Evolutionary conservation across 169 alveolate species (phyloP).

Genomic region (Neospora caninum): DNA sequence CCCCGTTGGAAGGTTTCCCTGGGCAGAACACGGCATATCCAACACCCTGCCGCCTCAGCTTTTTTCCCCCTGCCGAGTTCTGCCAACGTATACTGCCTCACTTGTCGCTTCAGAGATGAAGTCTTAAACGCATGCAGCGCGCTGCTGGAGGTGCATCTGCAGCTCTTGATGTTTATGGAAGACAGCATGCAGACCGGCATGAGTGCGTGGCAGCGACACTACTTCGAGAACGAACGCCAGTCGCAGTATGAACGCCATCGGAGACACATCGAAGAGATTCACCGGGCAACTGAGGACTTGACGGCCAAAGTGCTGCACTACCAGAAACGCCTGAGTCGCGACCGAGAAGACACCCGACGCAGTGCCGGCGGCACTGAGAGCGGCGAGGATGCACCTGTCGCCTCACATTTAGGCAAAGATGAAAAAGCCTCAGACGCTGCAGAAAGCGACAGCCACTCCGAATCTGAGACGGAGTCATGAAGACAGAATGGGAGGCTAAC

Average conservation of each 20-base stretch:
- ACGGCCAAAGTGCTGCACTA: not conserved
- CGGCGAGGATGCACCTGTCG: not conserved
- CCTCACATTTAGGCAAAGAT: not conserved
- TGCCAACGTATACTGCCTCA: no score
- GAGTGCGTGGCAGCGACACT: not conserved
- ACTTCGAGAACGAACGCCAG: not conserved
- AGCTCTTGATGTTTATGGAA: not conserved
- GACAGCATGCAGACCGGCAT: conserved; percentile 20
- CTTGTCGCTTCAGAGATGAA: no score
- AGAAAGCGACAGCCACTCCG: not conserved
- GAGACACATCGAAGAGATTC: not conserved
- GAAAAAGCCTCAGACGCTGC: not conserved
- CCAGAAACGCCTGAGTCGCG: not conserved
- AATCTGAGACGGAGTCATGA: no score
- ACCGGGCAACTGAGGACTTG: not conserved
- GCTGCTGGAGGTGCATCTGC: not conserved
- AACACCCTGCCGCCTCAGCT: no score
- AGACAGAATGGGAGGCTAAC: no score
- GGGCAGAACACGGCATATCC: no score
- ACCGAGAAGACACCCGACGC: not conserved
- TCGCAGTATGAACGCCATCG: conserved; percentile 13
- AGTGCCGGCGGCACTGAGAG: not conserved
- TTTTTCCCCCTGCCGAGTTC: no score
- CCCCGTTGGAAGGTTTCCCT: no score
- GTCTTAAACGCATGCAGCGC: not conserved